A percentile compares a stretch with the other conserved stretches of the same genome.
Conservation (phyloP, 257 asterid genomes). For the Solanum sparsipilum region DNA sequence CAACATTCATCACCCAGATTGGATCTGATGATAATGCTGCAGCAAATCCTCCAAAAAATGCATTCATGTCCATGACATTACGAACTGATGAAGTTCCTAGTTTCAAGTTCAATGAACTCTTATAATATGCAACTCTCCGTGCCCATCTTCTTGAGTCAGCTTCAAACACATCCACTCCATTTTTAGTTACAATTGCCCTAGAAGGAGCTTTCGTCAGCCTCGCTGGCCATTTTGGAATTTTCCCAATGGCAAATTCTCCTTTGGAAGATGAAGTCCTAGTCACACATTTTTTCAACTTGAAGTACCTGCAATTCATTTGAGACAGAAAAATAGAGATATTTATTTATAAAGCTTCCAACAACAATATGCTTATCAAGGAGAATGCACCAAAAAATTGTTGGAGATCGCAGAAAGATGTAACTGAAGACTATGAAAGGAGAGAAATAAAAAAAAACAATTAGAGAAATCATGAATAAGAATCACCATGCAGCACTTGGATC, state of each 20-base stretch:
- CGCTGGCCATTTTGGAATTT: conserved; percentile 80
- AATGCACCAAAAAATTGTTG: background rate
- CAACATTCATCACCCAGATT: conserved; percentile 97
- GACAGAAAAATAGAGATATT: background rate
- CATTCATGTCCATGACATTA: conserved; percentile 98
- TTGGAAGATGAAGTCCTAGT: conserved; percentile 50
- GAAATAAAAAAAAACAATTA: background rate
- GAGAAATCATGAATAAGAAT: conserved; percentile 2
- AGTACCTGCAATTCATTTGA: conserved; percentile 46
- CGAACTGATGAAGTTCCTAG: conserved; percentile 77
- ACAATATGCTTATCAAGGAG: background rate
- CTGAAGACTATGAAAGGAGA: background rate
- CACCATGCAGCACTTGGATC: conserved; percentile 86
- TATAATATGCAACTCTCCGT: conserved; percentile 69
- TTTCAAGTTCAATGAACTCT: conserved; percentile 56
- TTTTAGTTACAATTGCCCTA: conserved; percentile 48
- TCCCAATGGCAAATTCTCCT: conserved; percentile 68
- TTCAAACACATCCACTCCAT: conserved; percentile 71
- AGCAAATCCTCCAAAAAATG: conserved; percentile 94
- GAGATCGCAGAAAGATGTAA: background rate
- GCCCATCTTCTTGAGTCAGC: conserved; percentile 80
- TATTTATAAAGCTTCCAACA: background rate
- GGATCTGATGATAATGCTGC: conserved; percentile 70
- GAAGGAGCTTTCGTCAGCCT: conserved; percentile 66
- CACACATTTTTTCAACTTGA: conserved; percentile 74